Evolutionary conservation across 495 filamentous ascomycete genomes (phyloP), one percentile per base, ranked within the genome.

Genomic region (Usnea hakonensis): DNA sequence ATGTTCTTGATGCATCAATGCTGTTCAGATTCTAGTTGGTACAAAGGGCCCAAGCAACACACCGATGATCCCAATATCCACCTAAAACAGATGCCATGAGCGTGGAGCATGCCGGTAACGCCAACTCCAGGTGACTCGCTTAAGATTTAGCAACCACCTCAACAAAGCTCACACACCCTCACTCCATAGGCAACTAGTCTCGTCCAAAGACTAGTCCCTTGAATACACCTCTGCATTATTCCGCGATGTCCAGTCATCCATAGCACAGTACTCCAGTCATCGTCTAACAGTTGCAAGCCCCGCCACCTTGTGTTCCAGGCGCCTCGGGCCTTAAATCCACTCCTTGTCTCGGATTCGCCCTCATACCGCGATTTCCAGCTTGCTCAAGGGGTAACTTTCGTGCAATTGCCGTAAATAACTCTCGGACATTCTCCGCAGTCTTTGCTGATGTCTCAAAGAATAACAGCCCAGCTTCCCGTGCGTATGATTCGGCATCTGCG

Each of bases 391-490:
- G 94, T 61, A 98, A 79, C 75, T 96, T 96, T 88, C 89, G 93
- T 41, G 94, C 94, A 67, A 98, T 98, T 21, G 90, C 90, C n/a
- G 93, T 96, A 77, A 98, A 98, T 38, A 98, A 77, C 64, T 97
- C 93, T 67, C 87, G 82, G 48, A 98, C 94, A 70, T 98, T 98
- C 72, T 93, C 91, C 33, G 90, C 87, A 26, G 94, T 95, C 80
- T 98, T 98, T 52, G 94, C 94, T 50, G 90, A 95, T 7, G 94
- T 97, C 74, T 98, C 94, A 69, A 97, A 97, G 79, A 97, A 98
- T 14, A 98, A 80, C 19, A 98, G 79, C 48, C 89, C 90, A 23
- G 94, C 90, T 78, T 98, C 94, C 60, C 84, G 85, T 26, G 93
- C 92, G 72, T 97, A 98, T 41, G 91, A 90, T 72, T 97, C 91